Conservation (phyloP, 2,329 filamentous ascomycete genomes). For the Plenodomus tracheiphilus region DNA sequence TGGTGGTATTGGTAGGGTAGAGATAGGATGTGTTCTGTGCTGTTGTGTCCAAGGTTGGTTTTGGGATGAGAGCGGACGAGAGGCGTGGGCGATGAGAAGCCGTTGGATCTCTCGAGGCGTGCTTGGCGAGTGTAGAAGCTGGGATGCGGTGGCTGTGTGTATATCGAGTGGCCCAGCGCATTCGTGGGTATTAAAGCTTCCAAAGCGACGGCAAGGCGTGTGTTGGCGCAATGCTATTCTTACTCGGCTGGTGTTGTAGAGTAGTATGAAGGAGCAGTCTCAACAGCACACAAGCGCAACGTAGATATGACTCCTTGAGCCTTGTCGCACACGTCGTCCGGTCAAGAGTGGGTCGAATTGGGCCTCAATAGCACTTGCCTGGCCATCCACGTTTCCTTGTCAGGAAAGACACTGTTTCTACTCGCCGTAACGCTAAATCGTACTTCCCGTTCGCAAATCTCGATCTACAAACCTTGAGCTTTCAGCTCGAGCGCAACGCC, state of each 20-base stretch:
- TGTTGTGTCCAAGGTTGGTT: conserved; percentile 10
- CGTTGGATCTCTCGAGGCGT: conserved; percentile 2
- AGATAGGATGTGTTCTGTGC: conserved; percentile 2
- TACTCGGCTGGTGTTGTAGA: background rate
- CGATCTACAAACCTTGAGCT: background rate
- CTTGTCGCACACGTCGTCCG: conserved; percentile 8
- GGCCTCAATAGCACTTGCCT: conserved; percentile 12
- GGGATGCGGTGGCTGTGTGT: conserved; percentile 20
- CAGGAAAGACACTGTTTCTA: background rate
- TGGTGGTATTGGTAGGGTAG: conserved; percentile 14
- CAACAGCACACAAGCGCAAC: conserved; percentile 2
- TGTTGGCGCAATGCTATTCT: conserved; percentile 6
- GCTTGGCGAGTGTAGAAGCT: conserved; percentile 11
- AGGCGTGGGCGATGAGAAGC: conserved; percentile 5
- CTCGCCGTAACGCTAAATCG: conserved; percentile 4
- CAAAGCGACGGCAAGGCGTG: background rate
- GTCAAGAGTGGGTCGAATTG: conserved; percentile 20
- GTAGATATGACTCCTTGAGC: background rate
- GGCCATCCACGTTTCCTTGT: background rate
- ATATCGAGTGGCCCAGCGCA: conserved; percentile 22
- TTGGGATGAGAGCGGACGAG: conserved; percentile 9
- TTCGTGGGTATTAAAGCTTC: conserved; percentile 3
- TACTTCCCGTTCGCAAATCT: conserved; percentile 1
- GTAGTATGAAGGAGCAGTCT: background rate
- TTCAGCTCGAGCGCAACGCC: background rate